Percentiles rank a stretch among this genome's conserved stretches.
These are phyloP conservation scores for Triglochin maritima DNA, from an alignment of 106 monocot species.

Conservation along the genomic window DNA sequence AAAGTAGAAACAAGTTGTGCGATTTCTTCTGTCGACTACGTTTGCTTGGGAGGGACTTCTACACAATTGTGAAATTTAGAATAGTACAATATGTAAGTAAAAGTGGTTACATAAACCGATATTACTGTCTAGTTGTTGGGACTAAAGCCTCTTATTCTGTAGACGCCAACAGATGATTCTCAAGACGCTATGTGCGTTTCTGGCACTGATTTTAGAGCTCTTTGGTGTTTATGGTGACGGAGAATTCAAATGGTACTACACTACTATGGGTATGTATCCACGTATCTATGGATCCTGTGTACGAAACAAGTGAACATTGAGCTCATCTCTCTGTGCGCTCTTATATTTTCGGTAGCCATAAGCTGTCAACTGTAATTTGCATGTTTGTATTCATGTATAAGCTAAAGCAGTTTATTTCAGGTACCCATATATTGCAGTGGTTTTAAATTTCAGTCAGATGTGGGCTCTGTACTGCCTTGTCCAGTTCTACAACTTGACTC, in stretches of 20 bases:
- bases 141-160: not conserved
- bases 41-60: conserved; percentile 47
- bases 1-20: conserved; percentile 11
- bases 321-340: too few species aligned
- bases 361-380: not conserved
- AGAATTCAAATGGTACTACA: conserved; percentile 81
- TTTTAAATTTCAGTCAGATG: conserved; percentile 82
- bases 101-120: conserved; percentile 37
- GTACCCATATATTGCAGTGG: conserved; percentile 75
- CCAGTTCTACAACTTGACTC: conserved; percentile 76
- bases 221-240: conserved; percentile 83
- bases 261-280: conserved; percentile 57
- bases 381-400: not conserved
- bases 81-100: conserved; percentile 71
- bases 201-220: conserved; percentile 60
- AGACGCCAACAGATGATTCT: conserved; percentile 51
- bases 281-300: too few species aligned
- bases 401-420: conserved; percentile 21
- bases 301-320: too few species aligned
- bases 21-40: conserved; percentile 52
- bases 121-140: not conserved
- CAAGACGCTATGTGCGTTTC: conserved; percentile 67
- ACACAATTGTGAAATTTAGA: conserved; percentile 58
- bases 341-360: too few species aligned
- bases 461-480: conserved; percentile 92